Base-by-base conservation (phyloP, 345 rosid species). In the Eucalyptus cladocalyx region DNA sequence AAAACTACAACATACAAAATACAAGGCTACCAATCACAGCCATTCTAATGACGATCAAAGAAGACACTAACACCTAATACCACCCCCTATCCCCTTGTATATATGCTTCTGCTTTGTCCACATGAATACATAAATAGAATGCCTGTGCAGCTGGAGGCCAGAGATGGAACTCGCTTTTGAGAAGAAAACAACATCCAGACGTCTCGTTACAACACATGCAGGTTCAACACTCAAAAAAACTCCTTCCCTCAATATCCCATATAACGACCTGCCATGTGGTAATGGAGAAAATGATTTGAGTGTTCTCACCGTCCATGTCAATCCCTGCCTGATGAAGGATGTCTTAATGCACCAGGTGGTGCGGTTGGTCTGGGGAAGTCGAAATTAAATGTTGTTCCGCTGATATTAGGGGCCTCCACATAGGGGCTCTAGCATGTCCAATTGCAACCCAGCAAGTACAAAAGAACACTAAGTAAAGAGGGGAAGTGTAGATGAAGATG, bases 331-430 rank as follows among this genome's bases (percentile, higher is more conserved):
- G 89, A 88, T 23, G 92, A 93, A 88, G 95, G 90, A 87, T 93
- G 95, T 92, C 95, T 96, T 86, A 90, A 92, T 30, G 96, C 97
- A 58, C 97, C 97, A 18, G 97, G 97, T 48, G 98, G 98, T 6
- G 97, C 94, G 2, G 94, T 93, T 40, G 98, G 98, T 90, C 88
- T 90, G 34, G 97, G 98, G 90, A 97, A 95, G 92, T 89, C 90
- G 54, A 86, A 80, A 72, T 15, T 89, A 48, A 24, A 11, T 26
- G 76, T 42, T 47, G 50, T 69, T 87, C 95, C 94, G 65, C 90
- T 92, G 34, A 95, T 89, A 37, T 92, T 91, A 10, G 96, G 96
- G 88, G 96, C 94, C 91, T 96, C 97, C 92, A 96, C 96, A 86
- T 97, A 97, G 4, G 98, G 98, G 89, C 95, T 96, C 93, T 93